Percentiles rank a stretch among this genome's conserved stretches.
Evolutionary conservation across 2,329 filamentous ascomycete genomes (phyloP).

Genomic region (Aspergillus glaucus): DNA sequence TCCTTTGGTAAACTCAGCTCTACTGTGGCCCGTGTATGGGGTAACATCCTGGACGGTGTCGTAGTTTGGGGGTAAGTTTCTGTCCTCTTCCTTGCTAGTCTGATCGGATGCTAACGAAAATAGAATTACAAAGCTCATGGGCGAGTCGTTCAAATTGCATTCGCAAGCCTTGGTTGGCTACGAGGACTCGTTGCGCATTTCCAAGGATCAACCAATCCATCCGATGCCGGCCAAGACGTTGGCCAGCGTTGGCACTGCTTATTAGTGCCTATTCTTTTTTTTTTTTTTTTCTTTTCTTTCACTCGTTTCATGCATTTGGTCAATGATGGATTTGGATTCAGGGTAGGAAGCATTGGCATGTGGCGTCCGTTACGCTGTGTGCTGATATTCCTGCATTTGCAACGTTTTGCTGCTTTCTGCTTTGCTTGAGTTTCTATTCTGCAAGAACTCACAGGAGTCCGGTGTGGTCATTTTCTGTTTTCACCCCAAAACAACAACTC

Average conservation of each 20-base stretch:
- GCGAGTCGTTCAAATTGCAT: constrained; percentile 95
- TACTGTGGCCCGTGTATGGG: constrained; percentile 92
- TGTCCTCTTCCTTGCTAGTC: constrained; percentile 6
- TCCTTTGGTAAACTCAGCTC: constrained; percentile 83
- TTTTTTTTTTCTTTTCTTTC: constrained; percentile 19
- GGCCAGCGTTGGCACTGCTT: constrained; percentile 37
- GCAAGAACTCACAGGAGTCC: constrained; percentile 39
- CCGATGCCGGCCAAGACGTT: constrained; percentile 40
- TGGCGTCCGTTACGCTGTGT: constrained; percentile 16
- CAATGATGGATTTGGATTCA: constrained; percentile 27
- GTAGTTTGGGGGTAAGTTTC: constrained; percentile 95
- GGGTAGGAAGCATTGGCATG: constrained; percentile 26
- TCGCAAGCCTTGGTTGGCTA: constrained; percentile 91
- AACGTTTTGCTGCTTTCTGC: constrained; percentile 16
- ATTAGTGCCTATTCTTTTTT: constrained; percentile 26
- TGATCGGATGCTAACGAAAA: constrained; percentile 7
- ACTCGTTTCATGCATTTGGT: constrained; percentile 35
- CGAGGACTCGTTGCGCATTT: constrained; percentile 57
- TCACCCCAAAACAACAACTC: constrained; percentile 29
- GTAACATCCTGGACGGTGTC: constrained; percentile 95
- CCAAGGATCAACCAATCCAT: constrained; percentile 37
- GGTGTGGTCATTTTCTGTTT: constrained; percentile 38
- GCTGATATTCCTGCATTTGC: not conserved
- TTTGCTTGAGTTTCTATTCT: constrained; percentile 16
- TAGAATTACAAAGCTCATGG: constrained; percentile 71